Evolutionary conservation across 2,329 filamentous ascomycete genomes (phyloP).

Genomic region (Aspergillus latus): DNA sequence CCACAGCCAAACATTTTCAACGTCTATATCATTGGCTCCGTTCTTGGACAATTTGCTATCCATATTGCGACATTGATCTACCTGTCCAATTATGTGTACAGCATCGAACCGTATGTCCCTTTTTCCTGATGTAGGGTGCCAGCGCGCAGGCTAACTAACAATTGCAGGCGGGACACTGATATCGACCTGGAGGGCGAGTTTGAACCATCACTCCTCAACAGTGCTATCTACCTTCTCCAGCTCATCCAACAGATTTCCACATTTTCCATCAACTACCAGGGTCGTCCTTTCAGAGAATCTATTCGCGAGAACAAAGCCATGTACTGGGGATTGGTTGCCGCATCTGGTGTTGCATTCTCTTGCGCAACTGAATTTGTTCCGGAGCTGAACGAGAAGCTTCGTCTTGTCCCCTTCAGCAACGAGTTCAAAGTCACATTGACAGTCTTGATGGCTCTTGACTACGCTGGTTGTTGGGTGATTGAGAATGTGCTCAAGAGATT

Average conservation of each 20-base stretch:
- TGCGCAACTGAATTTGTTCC: conserved; percentile 95
- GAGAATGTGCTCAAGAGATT: conserved; percentile 80
- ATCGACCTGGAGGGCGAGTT: conserved; percentile 96
- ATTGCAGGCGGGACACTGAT: conserved; percentile 53
- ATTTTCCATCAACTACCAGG: conserved; percentile 99
- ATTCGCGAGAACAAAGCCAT: conserved; percentile 95
- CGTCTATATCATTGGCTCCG: conserved; percentile 95
- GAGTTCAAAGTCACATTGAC: conserved; percentile 92
- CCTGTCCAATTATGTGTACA: conserved; percentile 84
- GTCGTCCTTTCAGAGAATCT: conserved; percentile 92
- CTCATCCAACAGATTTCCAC: conserved; percentile 99
- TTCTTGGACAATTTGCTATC: conserved; percentile 93
- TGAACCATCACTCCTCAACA: conserved; percentile 88
- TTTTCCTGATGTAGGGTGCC: neutral
- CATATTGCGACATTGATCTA: conserved; percentile 95
- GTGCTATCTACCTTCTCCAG: conserved; percentile 92
- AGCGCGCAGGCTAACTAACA: conserved; percentile 33
- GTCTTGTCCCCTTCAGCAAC: conserved; percentile 81
- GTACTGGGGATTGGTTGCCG: conserved; percentile 93
- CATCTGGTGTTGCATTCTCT: conserved; percentile 85
- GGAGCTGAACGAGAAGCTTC: conserved; percentile 90
- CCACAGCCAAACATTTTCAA: conserved; percentile 99
- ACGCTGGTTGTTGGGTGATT: conserved; percentile 79
- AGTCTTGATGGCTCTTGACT: conserved; percentile 81
- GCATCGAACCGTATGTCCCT: conserved; percentile 72